phyloP scores from a whole-genome alignment of 2,329 filamentous ascomycete genomes.

The Fusarium sp. region DNA sequence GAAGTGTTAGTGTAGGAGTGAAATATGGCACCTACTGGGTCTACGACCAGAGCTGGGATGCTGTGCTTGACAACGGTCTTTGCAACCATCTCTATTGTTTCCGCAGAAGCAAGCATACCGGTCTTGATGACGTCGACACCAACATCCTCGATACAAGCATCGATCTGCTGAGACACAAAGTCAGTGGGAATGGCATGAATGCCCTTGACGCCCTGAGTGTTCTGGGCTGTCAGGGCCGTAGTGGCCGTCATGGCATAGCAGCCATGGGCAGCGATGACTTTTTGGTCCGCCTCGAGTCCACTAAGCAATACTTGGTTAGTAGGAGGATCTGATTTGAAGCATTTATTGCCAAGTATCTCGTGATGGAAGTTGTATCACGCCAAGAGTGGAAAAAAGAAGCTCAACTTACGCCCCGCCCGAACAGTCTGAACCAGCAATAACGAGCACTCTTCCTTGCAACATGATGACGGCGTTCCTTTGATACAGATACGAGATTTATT shows the following conservation, averaged over 20 bases:
- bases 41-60: slow-evolving; percentile 50
- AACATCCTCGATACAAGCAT: slow-evolving; percentile 85
- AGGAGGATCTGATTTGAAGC: neutral
- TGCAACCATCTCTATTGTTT: slow-evolving; percentile 53
- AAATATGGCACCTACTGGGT: slow-evolving; percentile 49
- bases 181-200: slow-evolving; percentile 82
- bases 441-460: slow-evolving; percentile 68
- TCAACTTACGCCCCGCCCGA: slow-evolving; percentile 82
- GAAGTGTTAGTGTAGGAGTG: neutral
- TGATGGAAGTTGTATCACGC: slow-evolving; percentile 6
- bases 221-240: slow-evolving; percentile 94
- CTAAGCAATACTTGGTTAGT: slow-evolving; percentile 56
- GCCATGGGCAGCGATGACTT: slow-evolving; percentile 89
- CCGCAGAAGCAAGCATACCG: slow-evolving; percentile 58
- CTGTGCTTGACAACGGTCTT: slow-evolving; percentile 48
- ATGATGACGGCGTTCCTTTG: slow-evolving; percentile 43
- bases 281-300: slow-evolving; percentile 94
- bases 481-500: too few relatives aligned
- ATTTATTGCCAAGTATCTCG: neutral
- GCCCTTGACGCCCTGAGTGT: slow-evolving; percentile 84
- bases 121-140: slow-evolving; percentile 92
- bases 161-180: slow-evolving; percentile 87
- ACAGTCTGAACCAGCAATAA: slow-evolving; percentile 90
- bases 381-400: neutral
- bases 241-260: slow-evolving; percentile 98